Percentiles rank a stretch among this genome's conserved stretches.
These are phyloP conservation scores for Yamadazyma mexicana DNA, from an alignment of 1,139 yeast species.

Conservation along the genomic window DNA sequence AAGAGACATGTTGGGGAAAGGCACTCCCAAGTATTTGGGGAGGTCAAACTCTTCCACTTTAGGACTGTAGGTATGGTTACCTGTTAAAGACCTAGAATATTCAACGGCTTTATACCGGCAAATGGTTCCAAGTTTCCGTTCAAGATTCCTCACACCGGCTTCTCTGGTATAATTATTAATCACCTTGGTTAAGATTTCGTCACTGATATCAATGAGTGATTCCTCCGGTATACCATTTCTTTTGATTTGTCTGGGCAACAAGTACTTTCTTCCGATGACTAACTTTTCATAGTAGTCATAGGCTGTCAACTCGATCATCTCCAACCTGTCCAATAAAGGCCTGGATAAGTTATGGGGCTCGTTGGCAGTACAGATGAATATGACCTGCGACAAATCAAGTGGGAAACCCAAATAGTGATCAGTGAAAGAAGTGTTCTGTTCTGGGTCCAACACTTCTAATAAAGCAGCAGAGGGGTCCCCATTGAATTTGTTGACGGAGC, in stretches of 20 bases:
- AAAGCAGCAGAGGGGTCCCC: conserved; percentile 94
- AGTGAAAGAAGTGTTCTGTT: conserved; percentile 74
- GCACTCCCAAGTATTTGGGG: conserved; percentile 54
- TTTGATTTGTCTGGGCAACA: conserved; percentile 76
- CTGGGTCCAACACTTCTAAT: conserved; percentile 88
- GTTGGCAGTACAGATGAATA: conserved; percentile 91
- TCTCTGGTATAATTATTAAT: conserved; percentile 78
- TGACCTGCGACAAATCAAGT: conserved; percentile 77
- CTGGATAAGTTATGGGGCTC: conserved; percentile 72
- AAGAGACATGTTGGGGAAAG: conserved; percentile 33
- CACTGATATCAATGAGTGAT: conserved; percentile 37
- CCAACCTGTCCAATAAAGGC: conserved; percentile 86
- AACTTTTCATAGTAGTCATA: conserved; percentile 80
- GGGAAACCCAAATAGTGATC: conserved; percentile 92
- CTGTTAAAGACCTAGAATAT: conserved; percentile 45
- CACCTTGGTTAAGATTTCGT: conserved; percentile 58
- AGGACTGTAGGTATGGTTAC: conserved; percentile 28
- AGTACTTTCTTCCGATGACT: conserved; percentile 67
- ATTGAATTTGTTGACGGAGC: conserved; percentile 51
- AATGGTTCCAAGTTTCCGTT: conserved; percentile 67
- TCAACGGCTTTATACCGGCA: conserved; percentile 86
- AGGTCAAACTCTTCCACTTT: conserved; percentile 44
- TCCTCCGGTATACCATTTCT: conserved; percentile 65
- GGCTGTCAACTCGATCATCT: conserved; percentile 76
- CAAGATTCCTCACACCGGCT: conserved; percentile 83